Evolutionary conservation across 2,329 filamentous ascomycete genomes (phyloP), one percentile per base, ranked within the genome.

Genomic region (Massarina eburnea): DNA sequence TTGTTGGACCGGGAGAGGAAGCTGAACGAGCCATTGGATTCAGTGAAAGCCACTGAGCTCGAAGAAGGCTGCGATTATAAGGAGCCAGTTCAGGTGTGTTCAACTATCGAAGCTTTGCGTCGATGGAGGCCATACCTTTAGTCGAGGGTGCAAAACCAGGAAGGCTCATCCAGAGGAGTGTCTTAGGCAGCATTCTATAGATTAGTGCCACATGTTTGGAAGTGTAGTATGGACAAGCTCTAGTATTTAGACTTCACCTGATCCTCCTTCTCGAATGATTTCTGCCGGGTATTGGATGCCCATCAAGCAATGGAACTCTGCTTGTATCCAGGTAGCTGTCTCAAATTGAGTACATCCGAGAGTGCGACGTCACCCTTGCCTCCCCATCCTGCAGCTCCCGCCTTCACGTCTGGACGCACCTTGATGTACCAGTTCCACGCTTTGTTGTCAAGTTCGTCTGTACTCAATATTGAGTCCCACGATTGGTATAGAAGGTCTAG

Each of bases 351-450:
- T 32, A 95, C 88, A 54, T 83, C 82, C 12, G 73, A 73, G 27
- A 95, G 66, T 55, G 76, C 83, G 21, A 95, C 74, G 43, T 76
- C 73, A 1, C 87, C 89, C 68, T 92, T 94, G 10, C 86, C 87
- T 21, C 90, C 90, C 90, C 90, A 95, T 1, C 91, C 90, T 17
- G 83, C 81, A 38, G 82, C 81, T 0, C 90, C 91, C 45, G 77
- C 72, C 47, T 88, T 83, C 2, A 95, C 86, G 17, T 89, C 84
- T 1, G 90, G 90, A 51, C 91, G 76, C 17, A 91, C 82, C 18
- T 80, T 78, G 1, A 86, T 76, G 68, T 95, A 95, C 90, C 90
- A 95, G 9, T 74, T 74, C 88, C 89, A 95, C 15, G 89, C 88
- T 48, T 84, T 80, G 50, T 79, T 78, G 63, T 95, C 88, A 41